Conservation (phyloP, 768 basidiomycete species). For the Tricholoma matsutake region DNA sequence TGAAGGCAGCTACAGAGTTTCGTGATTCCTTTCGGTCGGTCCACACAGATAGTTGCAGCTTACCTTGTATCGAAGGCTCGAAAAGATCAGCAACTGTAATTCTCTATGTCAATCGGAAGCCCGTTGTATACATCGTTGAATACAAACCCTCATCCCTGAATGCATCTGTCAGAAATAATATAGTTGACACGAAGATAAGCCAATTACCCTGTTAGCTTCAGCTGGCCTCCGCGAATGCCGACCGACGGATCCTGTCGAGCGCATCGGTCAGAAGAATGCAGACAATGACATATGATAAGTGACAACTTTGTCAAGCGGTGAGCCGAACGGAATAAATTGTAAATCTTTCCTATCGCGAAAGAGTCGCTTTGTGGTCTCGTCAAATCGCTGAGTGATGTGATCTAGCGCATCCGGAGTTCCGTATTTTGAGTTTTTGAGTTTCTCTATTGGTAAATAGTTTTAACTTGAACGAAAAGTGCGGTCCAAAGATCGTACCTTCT, state of each 20-base stretch:
- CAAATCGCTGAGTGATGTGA: slow-evolving; percentile 77
- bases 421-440: slow-evolving; percentile 71
- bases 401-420: slow-evolving; percentile 69
- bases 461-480: not conserved
- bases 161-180: slow-evolving; percentile 3
- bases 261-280: not conserved
- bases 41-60: not conserved
- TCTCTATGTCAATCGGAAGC: not conserved
- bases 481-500: slow-evolving; percentile 42
- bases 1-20: slow-evolving; percentile 49
- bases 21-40: not conserved
- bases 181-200: not conserved
- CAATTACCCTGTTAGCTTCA: slow-evolving; percentile 66
- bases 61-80: slow-evolving; percentile 71
- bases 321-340: slow-evolving; percentile 76
- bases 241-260: slow-evolving; percentile 44
- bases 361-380: slow-evolving; percentile 78
- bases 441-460: slow-evolving; percentile 41
- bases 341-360: slow-evolving; percentile 66
- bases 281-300: not conserved
- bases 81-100: slow-evolving; percentile 64
- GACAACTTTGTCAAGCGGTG: slow-evolving; percentile 62
- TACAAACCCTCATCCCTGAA: slow-evolving; percentile 31
- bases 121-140: not conserved
- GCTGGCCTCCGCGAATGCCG: slow-evolving; percentile 68